Base-by-base conservation (phyloP, 495 filamentous ascomycete species). In the Penicillium chermesinum region DNA sequence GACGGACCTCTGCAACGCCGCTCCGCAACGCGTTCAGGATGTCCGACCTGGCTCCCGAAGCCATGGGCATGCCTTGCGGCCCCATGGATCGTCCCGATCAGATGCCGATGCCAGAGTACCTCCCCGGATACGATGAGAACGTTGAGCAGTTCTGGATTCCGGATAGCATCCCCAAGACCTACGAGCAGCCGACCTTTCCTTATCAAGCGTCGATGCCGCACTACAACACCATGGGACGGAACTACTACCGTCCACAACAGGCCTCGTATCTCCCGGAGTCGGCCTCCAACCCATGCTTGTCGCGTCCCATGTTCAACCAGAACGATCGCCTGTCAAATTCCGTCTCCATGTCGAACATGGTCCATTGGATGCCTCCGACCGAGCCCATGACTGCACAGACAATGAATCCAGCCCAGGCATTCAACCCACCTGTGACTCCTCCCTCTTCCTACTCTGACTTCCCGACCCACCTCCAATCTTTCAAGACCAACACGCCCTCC, bases 91-190 rank as follows among this genome's bases (percentile, higher is more conserved):
- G 59, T 16, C 67, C 65, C 20, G 71, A 72, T 1, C 62, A 67
- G 12, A 63, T 74, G 51, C 63, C 68, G 0, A 62, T 72, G 16
- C 40, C 61, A 13, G 68, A 72, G 39, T 72, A 73, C 50, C 52
- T 73, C 1, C 60, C 69, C 2, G 67, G 62, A 14, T 74, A 74
- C 38, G 69, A 72, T 20, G 71, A 74, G 18, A 68, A 65, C 30
- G 61, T 66, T n/a, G 71, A 73, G 17, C 70, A 68, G 46, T 65
- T 72, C 25, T 73, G 69, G 64, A 61, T 73, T 16, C 62, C 62
- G 7, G 57, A 67, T 17, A 70, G 73, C 25, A 56, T 68, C 13
- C 61, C 66, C 19, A 74, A 74, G 53, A 59, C 63, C 2, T 72
- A 65, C 39, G 68, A 73, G 1, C 62, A 62, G 12, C 46, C 55